Evolutionary conservation across 2,329 filamentous ascomycete species (phyloP).

Genomic region (Aureobasidium sp.): DNA sequence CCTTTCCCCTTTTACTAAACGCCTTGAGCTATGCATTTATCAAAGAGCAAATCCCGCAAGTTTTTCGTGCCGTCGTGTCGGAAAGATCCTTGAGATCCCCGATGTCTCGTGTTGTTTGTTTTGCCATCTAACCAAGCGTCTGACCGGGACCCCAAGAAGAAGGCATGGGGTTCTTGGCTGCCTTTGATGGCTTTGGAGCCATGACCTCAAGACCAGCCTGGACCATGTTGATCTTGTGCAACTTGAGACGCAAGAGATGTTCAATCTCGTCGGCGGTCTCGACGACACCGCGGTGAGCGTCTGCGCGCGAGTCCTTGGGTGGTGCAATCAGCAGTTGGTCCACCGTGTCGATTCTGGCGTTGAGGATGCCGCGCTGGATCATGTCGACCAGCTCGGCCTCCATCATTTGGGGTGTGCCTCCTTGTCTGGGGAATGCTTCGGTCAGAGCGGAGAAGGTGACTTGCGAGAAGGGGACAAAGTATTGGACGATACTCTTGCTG

Average conservation of each 20-base stretch:
- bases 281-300: conserved; percentile 63
- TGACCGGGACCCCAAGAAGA: conserved; percentile 5
- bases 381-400: conserved; percentile 68
- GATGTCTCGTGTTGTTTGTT: not conserved
- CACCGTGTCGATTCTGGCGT: conserved; percentile 77
- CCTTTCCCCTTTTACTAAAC: not conserved
- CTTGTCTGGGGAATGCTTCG: conserved; percentile 59
- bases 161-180: not conserved
- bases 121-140: not conserved
- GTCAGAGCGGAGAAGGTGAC: conserved; percentile 75
- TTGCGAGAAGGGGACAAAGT: conserved; percentile 81
- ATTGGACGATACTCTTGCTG: conserved; percentile 86
- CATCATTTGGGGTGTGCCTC: conserved; percentile 40
- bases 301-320: conserved; percentile 54
- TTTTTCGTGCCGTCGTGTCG: not conserved
- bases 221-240: conserved; percentile 68
- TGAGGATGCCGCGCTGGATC: conserved; percentile 62
- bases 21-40: conserved; percentile 9
- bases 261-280: conserved; percentile 63
- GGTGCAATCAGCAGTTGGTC: conserved; percentile 69
- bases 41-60: not conserved
- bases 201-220: conserved; percentile 60
- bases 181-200: conserved; percentile 9
- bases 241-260: conserved; percentile 62
- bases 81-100: not conserved